A percentile compares a stretch with the other conserved stretches of the same genome.
Evolutionary conservation across 1,284 basidiomycete genomes (phyloP).

Genomic region (Fomitiporia mediterranea): DNA sequence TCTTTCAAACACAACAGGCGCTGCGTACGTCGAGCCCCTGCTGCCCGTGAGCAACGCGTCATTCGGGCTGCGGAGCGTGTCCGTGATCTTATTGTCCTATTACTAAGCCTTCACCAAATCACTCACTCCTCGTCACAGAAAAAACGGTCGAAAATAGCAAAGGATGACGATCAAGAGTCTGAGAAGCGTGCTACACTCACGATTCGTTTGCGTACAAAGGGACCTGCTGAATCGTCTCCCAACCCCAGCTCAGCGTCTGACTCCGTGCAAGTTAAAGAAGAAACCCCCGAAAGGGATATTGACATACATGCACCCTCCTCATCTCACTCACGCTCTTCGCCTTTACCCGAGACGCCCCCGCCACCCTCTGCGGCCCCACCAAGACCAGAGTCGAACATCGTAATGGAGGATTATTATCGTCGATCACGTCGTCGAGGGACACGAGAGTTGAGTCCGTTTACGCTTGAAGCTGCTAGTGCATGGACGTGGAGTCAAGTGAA

Average conservation of each 20-base stretch:
- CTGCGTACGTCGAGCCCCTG: constrained; percentile 31
- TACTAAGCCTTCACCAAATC: background rate
- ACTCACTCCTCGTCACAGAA: constrained; percentile 1
- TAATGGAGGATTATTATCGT: constrained; percentile 17
- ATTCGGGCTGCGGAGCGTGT: constrained; percentile 5
- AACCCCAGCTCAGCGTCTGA: background rate
- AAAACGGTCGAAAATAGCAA: constrained; percentile 2
- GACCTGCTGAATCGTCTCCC: background rate
- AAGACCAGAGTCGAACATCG: constrained; percentile 5
- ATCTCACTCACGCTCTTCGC: constrained; percentile 8
- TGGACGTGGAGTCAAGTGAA: constrained; percentile 20
- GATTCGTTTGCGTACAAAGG: constrained; percentile 5
- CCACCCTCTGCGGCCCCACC: constrained; percentile 3
- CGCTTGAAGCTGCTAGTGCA: constrained; percentile 7
- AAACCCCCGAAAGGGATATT: background rate
- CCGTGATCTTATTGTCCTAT: background rate
- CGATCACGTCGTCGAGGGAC: constrained; percentile 13
- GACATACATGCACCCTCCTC: background rate
- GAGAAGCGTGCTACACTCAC: constrained; percentile 5
- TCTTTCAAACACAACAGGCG: constrained; percentile 57
- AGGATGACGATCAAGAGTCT: background rate
- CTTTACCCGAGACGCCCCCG: constrained; percentile 6
- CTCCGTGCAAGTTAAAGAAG: constrained; percentile 3
- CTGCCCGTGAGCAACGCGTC: constrained; percentile 9
- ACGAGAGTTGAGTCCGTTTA: constrained; percentile 15